Conservation (phyloP, 306 rosid species). For the Rosa multiflora region DNA sequence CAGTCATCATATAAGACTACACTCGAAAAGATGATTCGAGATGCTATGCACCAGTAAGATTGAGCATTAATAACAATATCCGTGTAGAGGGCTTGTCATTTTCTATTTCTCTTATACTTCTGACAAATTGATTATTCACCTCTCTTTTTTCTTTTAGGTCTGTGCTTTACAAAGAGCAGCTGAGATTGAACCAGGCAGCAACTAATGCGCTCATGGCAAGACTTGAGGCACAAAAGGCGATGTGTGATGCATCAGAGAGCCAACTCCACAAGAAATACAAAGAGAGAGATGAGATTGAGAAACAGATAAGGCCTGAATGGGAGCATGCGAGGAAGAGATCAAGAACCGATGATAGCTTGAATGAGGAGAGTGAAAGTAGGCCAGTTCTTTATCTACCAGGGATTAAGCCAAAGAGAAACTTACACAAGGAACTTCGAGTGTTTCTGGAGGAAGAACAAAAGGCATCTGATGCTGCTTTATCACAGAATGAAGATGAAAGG, state of each 20-base stretch:
- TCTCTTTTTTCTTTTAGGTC: constrained; percentile 47
- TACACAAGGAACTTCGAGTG: constrained; percentile 82
- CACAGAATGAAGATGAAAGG: constrained; percentile 44
- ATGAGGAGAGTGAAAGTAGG: constrained; percentile 50
- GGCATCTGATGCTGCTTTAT: constrained; percentile 51
- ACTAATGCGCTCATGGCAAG: constrained; percentile 85
- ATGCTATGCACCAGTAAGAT: constrained; percentile 96
- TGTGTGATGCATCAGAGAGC: constrained; percentile 79
- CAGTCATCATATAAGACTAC: constrained; percentile 78
- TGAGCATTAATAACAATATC: not conserved
- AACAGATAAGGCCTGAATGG: constrained; percentile 68
- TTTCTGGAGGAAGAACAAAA: constrained; percentile 89
- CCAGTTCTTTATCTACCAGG: constrained; percentile 51
- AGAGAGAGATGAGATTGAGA: constrained; percentile 75
- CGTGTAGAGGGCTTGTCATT: not conserved
- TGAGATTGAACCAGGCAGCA: constrained; percentile 94
- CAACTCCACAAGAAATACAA: constrained; percentile 79
- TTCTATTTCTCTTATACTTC: not conserved
- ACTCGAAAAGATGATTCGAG: constrained; percentile 97
- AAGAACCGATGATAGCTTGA: constrained; percentile 56
- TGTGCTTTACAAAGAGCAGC: constrained; percentile 90
- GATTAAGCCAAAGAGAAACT: constrained; percentile 30
- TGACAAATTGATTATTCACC: constrained; percentile 1
- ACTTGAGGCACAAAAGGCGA: constrained; percentile 85
- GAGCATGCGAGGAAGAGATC: constrained; percentile 88